These are phyloP conservation scores for Saturnispora zaruensis DNA, from an alignment of 805 yeast genomes.

Conservation along the genomic window DNA sequence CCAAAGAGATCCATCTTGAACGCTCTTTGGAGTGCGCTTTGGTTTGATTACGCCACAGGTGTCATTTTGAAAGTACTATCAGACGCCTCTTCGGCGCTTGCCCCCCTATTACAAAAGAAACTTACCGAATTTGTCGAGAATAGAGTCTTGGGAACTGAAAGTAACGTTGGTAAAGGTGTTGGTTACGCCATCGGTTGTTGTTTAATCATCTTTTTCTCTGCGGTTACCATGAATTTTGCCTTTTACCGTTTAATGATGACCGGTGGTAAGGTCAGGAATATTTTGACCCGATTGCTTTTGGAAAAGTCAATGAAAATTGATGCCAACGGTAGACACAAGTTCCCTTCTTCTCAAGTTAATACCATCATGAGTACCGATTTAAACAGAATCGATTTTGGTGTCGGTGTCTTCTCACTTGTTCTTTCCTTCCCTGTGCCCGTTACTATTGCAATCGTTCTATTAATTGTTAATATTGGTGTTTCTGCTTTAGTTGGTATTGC, in stretches of 20 bases:
- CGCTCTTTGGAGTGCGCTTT: conserved; percentile 43
- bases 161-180: conserved; percentile 50
- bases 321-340: conserved; percentile 51
- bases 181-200: conserved; percentile 74
- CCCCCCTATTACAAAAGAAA: conserved; percentile 59
- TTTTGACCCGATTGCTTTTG: conserved; percentile 58
- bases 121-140: conserved; percentile 55
- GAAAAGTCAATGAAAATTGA: conserved; percentile 58
- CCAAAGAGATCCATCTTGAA: conserved; percentile 21
- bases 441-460: conserved; percentile 52
- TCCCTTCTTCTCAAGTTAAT: conserved; percentile 64
- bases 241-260: conserved; percentile 50
- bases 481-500: conserved; percentile 66
- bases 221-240: conserved; percentile 48
- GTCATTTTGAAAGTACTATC: conserved; percentile 34
- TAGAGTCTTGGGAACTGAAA: conserved; percentile 34
- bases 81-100: conserved; percentile 41
- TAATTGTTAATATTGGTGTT: conserved; percentile 62
- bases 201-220: conserved; percentile 41
- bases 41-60: conserved; percentile 35
- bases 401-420: conserved; percentile 58
- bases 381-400: conserved; percentile 67
- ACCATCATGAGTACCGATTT: conserved; percentile 76
- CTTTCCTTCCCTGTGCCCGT: conserved; percentile 57
- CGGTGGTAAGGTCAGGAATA: conserved; percentile 66